phyloP scores from a whole-genome alignment of 106 monocot species.

The Ottelia alismoides region DNA sequence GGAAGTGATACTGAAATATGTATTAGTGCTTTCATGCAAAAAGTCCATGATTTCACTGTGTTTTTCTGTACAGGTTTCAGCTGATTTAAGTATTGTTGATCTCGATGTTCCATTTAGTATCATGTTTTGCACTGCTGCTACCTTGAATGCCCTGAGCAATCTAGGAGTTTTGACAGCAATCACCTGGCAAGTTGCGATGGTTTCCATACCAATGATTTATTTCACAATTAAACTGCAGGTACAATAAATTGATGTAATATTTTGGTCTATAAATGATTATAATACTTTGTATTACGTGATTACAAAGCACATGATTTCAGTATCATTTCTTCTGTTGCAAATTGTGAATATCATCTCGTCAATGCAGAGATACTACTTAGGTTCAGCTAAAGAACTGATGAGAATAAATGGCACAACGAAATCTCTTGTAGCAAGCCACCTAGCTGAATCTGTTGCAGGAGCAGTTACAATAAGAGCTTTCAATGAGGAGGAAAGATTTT shows the following conservation, averaged over 20 bases:
- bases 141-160: conserved; percentile 64
- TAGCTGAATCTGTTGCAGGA: conserved; percentile 81
- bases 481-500: conserved; percentile 52
- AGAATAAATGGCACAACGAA: conserved; percentile 92
- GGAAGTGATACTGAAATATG: neutral
- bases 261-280: no score
- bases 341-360: conserved; percentile 4
- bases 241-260: conserved; percentile 3
- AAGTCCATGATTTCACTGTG: neutral
- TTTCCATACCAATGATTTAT: conserved; percentile 55
- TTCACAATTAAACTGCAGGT: conserved; percentile 68
- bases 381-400: conserved; percentile 93
- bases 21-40: neutral
- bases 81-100: conserved; percentile 88
- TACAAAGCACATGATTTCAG: no score
- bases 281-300: no score
- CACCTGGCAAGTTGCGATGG: conserved; percentile 79
- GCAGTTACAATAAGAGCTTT: conserved; percentile 76
- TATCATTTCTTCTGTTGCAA: no score
- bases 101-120: conserved; percentile 84
- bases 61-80: conserved; percentile 68
- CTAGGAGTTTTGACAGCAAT: conserved; percentile 67
- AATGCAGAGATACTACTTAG: conserved; percentile 70
- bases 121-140: conserved; percentile 46
- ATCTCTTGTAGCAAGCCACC: conserved; percentile 78